Evolutionary conservation across 2,329 filamentous ascomycete species (phyloP).

Genomic region (Tolypocladium amazonense): DNA sequence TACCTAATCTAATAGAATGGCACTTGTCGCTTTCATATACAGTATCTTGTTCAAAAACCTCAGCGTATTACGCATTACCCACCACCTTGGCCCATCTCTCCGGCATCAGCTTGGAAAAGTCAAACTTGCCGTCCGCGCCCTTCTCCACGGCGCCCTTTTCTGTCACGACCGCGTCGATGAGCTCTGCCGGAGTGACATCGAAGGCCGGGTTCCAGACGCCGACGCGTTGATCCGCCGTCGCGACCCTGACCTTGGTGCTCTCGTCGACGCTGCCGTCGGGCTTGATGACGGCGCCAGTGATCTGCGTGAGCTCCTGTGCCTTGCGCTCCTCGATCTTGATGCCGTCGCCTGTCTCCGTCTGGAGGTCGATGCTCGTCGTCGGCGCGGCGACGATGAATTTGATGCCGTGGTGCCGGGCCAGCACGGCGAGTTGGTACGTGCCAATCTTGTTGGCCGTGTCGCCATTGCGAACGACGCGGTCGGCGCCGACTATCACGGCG

Average conservation of each 20-base stretch:
- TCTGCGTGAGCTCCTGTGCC: constrained; percentile 69
- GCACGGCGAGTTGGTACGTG: constrained; percentile 85
- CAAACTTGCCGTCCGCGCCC: constrained; percentile 57
- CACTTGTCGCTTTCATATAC: background rate
- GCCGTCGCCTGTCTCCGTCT: constrained; percentile 62
- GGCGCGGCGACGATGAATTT: constrained; percentile 95
- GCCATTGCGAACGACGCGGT: constrained; percentile 89
- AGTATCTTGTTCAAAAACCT: too few species aligned
- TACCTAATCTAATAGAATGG: background rate
- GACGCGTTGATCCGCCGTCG: constrained; percentile 69
- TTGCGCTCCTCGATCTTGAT: constrained; percentile 90
- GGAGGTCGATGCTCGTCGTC: constrained; percentile 83
- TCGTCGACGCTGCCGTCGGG: constrained; percentile 54
- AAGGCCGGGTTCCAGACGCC: constrained; percentile 95
- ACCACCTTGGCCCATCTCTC: constrained; percentile 37
- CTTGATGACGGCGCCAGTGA: constrained; percentile 64
- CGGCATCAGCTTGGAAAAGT: constrained; percentile 46
- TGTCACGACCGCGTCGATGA: constrained; percentile 92
- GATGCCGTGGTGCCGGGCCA: constrained; percentile 76
- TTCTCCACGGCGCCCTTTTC: constrained; percentile 84
- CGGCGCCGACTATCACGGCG: constrained; percentile 88
- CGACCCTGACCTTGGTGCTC: constrained; percentile 56
- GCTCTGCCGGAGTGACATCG: constrained; percentile 77
- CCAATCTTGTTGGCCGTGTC: constrained; percentile 99
- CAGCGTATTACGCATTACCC: constrained; percentile 1